These are phyloP conservation scores for Fusarium guadeloupense DNA, from an alignment of 2,329 filamentous ascomycete genomes.

Conservation along the genomic window DNA sequence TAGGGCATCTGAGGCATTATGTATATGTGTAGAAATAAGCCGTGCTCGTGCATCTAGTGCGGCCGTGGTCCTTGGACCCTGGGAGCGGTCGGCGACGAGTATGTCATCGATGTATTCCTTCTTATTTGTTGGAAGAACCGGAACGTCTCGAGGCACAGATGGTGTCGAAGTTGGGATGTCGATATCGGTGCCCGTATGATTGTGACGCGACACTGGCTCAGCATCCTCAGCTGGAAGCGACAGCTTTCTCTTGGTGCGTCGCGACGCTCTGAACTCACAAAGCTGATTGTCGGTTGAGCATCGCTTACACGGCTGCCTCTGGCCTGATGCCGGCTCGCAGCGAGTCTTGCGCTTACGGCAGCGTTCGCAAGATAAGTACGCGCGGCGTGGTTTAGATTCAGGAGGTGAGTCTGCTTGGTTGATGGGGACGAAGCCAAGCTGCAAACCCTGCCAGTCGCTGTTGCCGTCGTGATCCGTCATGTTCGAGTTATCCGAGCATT, in stretches of 20 bases:
- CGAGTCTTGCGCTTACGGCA: slow-evolving; percentile 24
- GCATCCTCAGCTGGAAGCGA: background rate
- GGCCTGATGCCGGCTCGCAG: slow-evolving; percentile 2
- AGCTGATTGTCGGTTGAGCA: slow-evolving; percentile 4
- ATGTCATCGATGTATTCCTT: background rate
- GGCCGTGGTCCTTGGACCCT: background rate
- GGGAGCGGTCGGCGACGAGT: background rate
- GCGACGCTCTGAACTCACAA: slow-evolving; percentile 11
- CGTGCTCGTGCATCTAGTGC: slow-evolving; percentile 13
- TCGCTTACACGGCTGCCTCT: slow-evolving; percentile 4
- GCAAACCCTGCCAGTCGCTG: background rate
- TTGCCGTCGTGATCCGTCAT: background rate
- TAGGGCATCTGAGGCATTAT: slow-evolving; percentile 18
- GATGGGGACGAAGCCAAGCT: background rate
- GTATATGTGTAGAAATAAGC: slow-evolving; percentile 24
- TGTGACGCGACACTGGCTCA: too few relatives aligned
- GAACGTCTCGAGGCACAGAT: background rate
- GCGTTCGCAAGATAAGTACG: slow-evolving; percentile 13
- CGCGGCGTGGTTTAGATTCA: background rate
- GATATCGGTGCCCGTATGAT: background rate
- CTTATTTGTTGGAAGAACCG: background rate
- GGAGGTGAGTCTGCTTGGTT: slow-evolving; percentile 4
- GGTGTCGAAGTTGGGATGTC: background rate
- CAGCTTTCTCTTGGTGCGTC: background rate
- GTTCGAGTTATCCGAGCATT: too few relatives aligned